A percentile compares a stretch with the other conserved stretches of the same genome.
Evolutionary conservation across 331 rosid species (phyloP).

Genomic region (Erythrophleum ivorense): DNA sequence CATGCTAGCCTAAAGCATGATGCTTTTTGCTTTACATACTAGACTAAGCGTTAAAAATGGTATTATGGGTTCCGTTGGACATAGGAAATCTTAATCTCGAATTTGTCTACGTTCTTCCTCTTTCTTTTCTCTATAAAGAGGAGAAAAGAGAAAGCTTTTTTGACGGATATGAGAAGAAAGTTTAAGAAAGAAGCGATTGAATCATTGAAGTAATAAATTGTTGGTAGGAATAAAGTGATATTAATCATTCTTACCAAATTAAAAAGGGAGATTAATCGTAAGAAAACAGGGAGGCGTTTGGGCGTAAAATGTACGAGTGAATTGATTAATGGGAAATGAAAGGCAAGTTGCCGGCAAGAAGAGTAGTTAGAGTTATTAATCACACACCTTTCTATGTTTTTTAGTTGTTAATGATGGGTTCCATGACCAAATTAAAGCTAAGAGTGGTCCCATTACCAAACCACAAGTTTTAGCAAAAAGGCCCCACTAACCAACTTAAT

Average conservation of each 20-base stretch:
- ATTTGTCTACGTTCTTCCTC: background rate
- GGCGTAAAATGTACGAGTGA: background rate
- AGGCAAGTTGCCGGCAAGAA: slow-evolving; percentile 44
- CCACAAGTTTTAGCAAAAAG: background rate
- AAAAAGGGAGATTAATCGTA: background rate
- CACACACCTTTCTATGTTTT: slow-evolving; percentile 15
- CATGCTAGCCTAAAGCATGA: slow-evolving; percentile 14
- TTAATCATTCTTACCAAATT: background rate
- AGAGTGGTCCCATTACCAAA: slow-evolving; percentile 53
- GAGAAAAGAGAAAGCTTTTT: background rate
- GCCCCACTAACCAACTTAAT: slow-evolving; percentile 36
- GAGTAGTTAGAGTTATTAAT: slow-evolving; percentile 22
- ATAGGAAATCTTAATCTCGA: background rate
- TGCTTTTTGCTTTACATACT: slow-evolving; percentile 15
- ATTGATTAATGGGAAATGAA: slow-evolving; percentile 17
- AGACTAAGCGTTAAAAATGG: slow-evolving; percentile 3
- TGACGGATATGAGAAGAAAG: slow-evolving; percentile 6
- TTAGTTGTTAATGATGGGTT: slow-evolving; percentile 43
- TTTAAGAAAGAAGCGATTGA: background rate
- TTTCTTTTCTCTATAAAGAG: background rate
- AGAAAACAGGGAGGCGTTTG: background rate
- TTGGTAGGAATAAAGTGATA: background rate
- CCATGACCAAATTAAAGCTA: slow-evolving; percentile 47
- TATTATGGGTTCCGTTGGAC: background rate
- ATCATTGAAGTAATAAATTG: slow-evolving; percentile 14